Base-by-base conservation (phyloP, 139 green algal species). In the Coelastrella sp. region DNA sequence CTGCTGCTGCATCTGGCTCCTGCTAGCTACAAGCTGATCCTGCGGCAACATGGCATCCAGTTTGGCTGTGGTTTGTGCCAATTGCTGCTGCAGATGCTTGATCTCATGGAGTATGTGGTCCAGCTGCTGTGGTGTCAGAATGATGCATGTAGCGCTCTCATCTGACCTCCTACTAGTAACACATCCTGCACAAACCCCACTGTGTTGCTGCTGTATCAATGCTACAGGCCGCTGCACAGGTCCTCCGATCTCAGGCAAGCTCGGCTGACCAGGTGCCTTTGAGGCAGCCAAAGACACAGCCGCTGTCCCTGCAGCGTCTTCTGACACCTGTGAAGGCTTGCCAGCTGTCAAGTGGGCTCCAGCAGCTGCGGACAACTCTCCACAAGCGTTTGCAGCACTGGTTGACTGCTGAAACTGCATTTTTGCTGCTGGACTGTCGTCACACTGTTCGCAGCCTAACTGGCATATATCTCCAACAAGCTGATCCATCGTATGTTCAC, bases 51-150 rank as follows among this genome's bases (percentile, higher is more conserved):
- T 27, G 30, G 72, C 9, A 27, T 30, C 11, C 23, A 79, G 43
- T 17, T 53, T 64, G 19, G 72, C 43, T 32, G 72, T 43, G 15
- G 38, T 53, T 15, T 41, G 43, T 64, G 27, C 72, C 23, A 79
- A 38, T 4, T 53, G 43, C 30, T 62, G 43, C 43, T 63, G 72
- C 25, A 79, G 72, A 15, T 43, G 41, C 13, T 25, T 9, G 19
- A 79, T 34, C 27, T 79, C 72, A 11, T 0, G 3, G 25, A 79
- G 9, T 25, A 79, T 63, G 30, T 41, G 30, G 25, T 79, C 72
- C 72, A 79, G 13, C 17, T 66, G 32, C 45, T 62, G 43, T 38
- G 63, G 72, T 40, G 72, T 79, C 45, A 79, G 27, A 34, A 17
- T 64, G 38, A 19, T 41, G 25, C 25, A 27, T 30, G 35, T 76